Percentiles rank a stretch among this genome's conserved stretches.
Conservation (phyloP, 1,284 basidiomycete genomes). For the Wolfiporia cocos region DNA sequence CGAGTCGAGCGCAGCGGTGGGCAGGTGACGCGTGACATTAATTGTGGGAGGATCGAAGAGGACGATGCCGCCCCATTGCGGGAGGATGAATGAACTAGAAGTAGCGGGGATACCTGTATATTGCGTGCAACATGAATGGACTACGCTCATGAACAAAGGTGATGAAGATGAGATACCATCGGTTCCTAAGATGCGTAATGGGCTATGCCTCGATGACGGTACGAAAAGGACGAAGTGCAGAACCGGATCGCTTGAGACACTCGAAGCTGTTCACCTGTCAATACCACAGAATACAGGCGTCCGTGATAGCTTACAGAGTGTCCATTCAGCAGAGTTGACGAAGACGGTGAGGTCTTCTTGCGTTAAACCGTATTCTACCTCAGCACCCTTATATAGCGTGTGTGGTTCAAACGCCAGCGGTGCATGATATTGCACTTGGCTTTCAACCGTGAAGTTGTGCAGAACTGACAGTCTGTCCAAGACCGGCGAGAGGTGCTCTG, state of each 20-base stretch:
- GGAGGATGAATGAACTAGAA: slow-evolving; percentile 79
- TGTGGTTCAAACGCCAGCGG: slow-evolving; percentile 79
- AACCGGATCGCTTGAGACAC: slow-evolving; percentile 85
- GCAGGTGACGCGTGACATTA: slow-evolving; percentile 36
- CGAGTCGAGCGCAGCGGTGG: slow-evolving; percentile 39
- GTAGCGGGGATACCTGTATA: slow-evolving; percentile 31
- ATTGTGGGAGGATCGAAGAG: slow-evolving; percentile 55
- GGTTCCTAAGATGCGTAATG: slow-evolving; percentile 62
- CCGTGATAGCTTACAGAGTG: slow-evolving; percentile 56
- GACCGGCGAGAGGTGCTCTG: slow-evolving; percentile 69
- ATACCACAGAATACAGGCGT: background rate
- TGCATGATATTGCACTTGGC: slow-evolving; percentile 89
- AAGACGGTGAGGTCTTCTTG: slow-evolving; percentile 86
- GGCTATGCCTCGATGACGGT: slow-evolving; percentile 64
- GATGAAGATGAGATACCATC: slow-evolving; percentile 34
- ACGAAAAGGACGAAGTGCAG: slow-evolving; percentile 91
- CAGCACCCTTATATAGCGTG: slow-evolving; percentile 25
- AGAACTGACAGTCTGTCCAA: slow-evolving; percentile 56
- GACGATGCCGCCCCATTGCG: slow-evolving; percentile 93
- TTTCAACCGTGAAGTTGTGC: slow-evolving; percentile 92
- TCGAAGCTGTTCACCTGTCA: slow-evolving; percentile 48
- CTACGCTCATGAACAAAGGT: background rate
- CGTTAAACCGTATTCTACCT: slow-evolving; percentile 51
- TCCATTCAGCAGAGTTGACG: slow-evolving; percentile 95
- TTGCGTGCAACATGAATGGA: background rate